These are phyloP conservation scores for Mucor piriformis DNA, from an alignment of 371 early-diverging fungal genomes.

Conservation along the genomic window DNA sequence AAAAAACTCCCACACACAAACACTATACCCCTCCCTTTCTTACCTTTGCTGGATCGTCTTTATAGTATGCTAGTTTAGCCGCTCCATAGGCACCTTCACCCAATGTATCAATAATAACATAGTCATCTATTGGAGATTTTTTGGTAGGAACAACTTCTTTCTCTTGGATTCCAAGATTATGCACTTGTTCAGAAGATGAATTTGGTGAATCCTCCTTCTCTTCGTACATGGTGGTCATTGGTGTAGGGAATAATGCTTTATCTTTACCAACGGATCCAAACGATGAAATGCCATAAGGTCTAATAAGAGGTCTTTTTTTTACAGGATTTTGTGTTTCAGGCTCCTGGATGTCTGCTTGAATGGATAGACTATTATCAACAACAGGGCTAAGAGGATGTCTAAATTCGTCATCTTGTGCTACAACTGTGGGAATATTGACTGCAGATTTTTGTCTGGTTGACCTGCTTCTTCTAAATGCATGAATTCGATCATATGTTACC, in stretches of 20 bases:
- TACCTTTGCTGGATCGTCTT: constrained; percentile 56
- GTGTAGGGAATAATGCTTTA: constrained; percentile 15
- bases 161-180: not conserved
- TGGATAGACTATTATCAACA: not conserved
- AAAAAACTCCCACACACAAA: not conserved
- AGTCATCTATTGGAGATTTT: constrained; percentile 48
- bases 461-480: constrained; percentile 17
- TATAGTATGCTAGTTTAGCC: constrained; percentile 59
- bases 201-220: not conserved
- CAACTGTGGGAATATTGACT: not conserved
- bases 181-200: not conserved
- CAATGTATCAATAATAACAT: constrained; percentile 60
- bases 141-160: not conserved
- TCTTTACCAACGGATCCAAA: constrained; percentile 24
- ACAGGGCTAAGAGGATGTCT: not conserved
- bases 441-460: constrained; percentile 1
- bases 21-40: not conserved
- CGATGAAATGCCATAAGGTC: constrained; percentile 24
- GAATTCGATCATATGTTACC: constrained; percentile 70
- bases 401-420: not conserved
- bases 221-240: not conserved
- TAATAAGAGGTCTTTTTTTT: constrained; percentile 21
- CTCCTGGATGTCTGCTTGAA: not conserved
- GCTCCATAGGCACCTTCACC: constrained; percentile 80
- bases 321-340: not conserved